These are phyloP conservation scores for Aspergillus cejpii DNA, from an alignment of 2,329 filamentous ascomycete species.

Conservation along the genomic window DNA sequence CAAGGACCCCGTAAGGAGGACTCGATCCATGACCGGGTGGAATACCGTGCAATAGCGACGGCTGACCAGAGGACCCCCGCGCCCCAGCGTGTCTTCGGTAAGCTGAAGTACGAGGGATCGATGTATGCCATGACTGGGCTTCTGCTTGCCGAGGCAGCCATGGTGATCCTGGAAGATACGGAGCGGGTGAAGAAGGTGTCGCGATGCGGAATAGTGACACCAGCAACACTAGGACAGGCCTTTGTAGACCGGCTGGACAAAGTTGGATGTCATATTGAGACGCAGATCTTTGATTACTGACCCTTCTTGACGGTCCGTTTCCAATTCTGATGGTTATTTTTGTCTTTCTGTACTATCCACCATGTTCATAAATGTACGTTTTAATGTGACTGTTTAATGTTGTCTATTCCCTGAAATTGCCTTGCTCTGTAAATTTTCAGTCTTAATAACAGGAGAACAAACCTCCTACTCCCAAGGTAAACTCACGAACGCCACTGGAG, in stretches of 20 bases:
- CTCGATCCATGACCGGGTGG: conserved; percentile 33
- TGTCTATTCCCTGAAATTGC: too few species aligned
- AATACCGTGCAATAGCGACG: conserved; percentile 43
- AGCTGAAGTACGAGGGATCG: conserved; percentile 37
- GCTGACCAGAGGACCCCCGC: conserved; percentile 33
- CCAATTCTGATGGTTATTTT: not conserved
- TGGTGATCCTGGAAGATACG: conserved; percentile 40
- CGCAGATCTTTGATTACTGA: conserved; percentile 30
- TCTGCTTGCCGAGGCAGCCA: conserved; percentile 41
- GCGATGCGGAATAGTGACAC: conserved; percentile 44
- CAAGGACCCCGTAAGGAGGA: conserved; percentile 44
- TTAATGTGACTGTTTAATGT: too few species aligned
- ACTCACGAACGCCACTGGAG: not conserved
- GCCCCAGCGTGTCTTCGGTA: conserved; percentile 39
- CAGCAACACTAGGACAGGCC: conserved; percentile 43
- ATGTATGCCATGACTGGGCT: conserved; percentile 42
- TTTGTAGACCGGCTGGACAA: conserved; percentile 43
- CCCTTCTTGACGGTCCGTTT: conserved; percentile 1
- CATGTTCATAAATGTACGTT: not conserved
- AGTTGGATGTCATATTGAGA: conserved; percentile 39
- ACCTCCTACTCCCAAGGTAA: not conserved
- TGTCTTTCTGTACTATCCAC: not conserved
- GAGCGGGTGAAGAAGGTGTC: conserved; percentile 37
- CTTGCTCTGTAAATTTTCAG: too few species aligned
- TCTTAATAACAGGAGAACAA: not conserved